Evolutionary conservation across 495 filamentous ascomycete species (phyloP), one percentile per base, ranked within the genome.

Genomic region (Talaromyces wortmannii): DNA sequence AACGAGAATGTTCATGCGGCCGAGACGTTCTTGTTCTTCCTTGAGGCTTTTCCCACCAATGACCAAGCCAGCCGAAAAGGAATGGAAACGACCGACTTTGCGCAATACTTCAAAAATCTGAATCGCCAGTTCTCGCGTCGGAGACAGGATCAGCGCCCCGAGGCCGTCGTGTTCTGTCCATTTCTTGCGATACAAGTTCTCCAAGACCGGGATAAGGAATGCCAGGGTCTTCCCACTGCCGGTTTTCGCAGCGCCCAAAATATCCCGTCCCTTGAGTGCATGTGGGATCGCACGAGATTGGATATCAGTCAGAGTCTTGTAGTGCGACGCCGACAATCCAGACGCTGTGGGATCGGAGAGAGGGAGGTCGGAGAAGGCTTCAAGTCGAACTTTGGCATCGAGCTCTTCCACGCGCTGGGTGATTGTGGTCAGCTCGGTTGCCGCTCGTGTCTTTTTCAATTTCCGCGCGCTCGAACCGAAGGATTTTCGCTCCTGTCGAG

Each of bases 21-120:
- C 84, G 53, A 99, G 64, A 36, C 92, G 79, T 58, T 92, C 89
- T 45, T 85, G 84, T 69, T 99, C 92, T 66, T 97, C 91, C 59
- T 85, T 82, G 62, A 96, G 63, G 72, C 82, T 89, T 75, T 92
- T 95, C 7, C 94, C 94, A n/a, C 94, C 94, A 61, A 97, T 97
- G 1, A 99, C 84, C 61, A 99, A 67, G 0, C 95, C 94, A 1
- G 94, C 94, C 2, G 92, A 95, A 67, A 97, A 96, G 17, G 83
- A 76, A 68, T 99, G 94, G 46, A 92, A 84, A 44, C 90, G 79
- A 6, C 94, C 94, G 48, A 99, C 83, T 63, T 92, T 96, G 17
- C 90, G 82, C 60, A 99, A 68, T 0, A 97, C 92, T 47, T 96
- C 90, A 68, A 99, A 99, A 47, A 97, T 99, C 70, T 99, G 94